These are phyloP conservation scores for Puccinia polysora DNA, from an alignment of 1,284 basidiomycete species.

Conservation along the genomic window DNA sequence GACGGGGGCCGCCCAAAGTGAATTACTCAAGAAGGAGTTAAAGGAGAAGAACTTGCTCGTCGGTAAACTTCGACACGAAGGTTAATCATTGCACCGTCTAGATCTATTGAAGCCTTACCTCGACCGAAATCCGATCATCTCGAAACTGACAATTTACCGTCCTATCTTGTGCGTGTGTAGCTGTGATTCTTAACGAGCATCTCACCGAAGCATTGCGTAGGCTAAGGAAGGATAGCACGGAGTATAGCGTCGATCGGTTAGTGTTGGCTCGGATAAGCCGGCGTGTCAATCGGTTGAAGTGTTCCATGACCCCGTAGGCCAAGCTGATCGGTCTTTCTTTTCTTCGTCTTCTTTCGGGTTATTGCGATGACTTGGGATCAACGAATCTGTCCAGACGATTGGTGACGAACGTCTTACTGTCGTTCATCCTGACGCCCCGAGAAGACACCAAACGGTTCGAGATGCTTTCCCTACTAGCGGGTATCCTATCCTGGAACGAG, in stretches of 20 bases:
- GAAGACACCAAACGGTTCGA: conserved; percentile 93
- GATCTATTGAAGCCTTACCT: conserved; percentile 26
- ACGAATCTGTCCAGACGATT: conserved; percentile 66
- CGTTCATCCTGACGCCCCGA: conserved; percentile 82
- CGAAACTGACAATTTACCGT: not conserved
- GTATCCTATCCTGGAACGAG: conserved; percentile 85
- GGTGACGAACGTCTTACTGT: conserved; percentile 89
- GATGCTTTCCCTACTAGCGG: conserved; percentile 82
- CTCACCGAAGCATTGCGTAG: conserved; percentile 93
- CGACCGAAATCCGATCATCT: not conserved
- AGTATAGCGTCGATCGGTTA: conserved; percentile 76
- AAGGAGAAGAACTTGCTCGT: conserved; percentile 91
- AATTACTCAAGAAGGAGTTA: conserved; percentile 75
- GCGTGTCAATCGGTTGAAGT: too few relatives aligned
- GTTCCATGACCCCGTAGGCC: too few relatives aligned
- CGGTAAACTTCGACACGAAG: conserved; percentile 88
- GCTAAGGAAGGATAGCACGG: conserved; percentile 74
- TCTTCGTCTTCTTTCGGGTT: not conserved
- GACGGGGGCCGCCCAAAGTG: conserved; percentile 63
- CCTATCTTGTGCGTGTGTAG: conserved; percentile 57
- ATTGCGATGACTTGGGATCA: conserved; percentile 11
- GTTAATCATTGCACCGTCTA: conserved; percentile 56
- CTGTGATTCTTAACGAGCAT: conserved; percentile 94
- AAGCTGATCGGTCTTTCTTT: not conserved
- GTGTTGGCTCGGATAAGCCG: conserved; percentile 45